Conservation (phyloP, 2,329 filamentous ascomycete species). For the Sclerotiophoma versabilis region DNA sequence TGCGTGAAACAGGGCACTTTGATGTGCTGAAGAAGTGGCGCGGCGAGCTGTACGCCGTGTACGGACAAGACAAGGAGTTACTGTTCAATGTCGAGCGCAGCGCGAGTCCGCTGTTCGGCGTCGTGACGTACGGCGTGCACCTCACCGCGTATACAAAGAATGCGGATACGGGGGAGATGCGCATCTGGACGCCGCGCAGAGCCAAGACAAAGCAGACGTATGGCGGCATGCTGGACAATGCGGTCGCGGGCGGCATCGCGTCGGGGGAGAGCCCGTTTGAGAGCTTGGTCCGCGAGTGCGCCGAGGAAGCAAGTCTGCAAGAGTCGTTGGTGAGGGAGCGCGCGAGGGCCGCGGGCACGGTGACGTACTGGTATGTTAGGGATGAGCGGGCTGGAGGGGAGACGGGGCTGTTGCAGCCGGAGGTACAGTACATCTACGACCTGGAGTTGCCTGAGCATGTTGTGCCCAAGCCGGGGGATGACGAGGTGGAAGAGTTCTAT, state of each 20-base stretch:
- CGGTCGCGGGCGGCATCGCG: slow-evolving; percentile 85
- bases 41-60: slow-evolving; percentile 53
- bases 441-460: slow-evolving; percentile 75
- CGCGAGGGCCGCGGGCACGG: slow-evolving; percentile 68
- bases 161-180: slow-evolving; percentile 63
- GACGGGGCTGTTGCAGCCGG: slow-evolving; percentile 82
- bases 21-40: slow-evolving; percentile 65
- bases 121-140: slow-evolving; percentile 55
- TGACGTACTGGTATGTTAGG: slow-evolving; percentile 86
- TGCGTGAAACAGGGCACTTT: slow-evolving; percentile 76
- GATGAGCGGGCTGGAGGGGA: slow-evolving; percentile 80
- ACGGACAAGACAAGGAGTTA: slow-evolving; percentile 47
- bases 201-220: slow-evolving; percentile 84
- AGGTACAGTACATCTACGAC: slow-evolving; percentile 92
- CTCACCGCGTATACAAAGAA: slow-evolving; percentile 48
- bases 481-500: slow-evolving; percentile 86
- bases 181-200: slow-evolving; percentile 84
- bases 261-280: slow-evolving; percentile 82
- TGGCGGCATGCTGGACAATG: slow-evolving; percentile 91
- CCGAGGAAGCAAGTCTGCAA: slow-evolving; percentile 85
- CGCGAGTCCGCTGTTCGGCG: slow-evolving; percentile 53
- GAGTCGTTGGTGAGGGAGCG: slow-evolving; percentile 70
- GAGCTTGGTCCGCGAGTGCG: slow-evolving; percentile 82
- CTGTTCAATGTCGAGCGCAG: slow-evolving; percentile 53
- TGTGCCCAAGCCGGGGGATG: slow-evolving; percentile 78